A percentile compares a stretch with the other conserved stretches of the same genome.
These are phyloP conservation scores for Elsinoe arachidis DNA, from an alignment of 2,329 filamentous ascomycete genomes.

Conservation along the genomic window DNA sequence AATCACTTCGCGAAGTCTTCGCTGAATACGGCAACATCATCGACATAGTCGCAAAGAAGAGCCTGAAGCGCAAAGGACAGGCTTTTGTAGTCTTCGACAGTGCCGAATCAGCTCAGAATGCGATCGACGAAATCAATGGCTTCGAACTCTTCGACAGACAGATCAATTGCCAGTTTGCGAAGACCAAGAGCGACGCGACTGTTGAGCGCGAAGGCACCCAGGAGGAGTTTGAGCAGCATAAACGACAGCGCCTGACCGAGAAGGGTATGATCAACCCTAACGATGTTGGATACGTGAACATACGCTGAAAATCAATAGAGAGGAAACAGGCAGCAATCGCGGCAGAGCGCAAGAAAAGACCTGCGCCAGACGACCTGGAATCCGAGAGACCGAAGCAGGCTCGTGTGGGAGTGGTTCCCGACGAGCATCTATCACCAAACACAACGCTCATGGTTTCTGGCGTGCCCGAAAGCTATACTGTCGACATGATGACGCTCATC, in stretches of 20 bases:
- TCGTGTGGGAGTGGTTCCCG: slow-evolving; percentile 69
- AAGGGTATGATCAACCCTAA: slow-evolving; percentile 55
- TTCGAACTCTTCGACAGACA: slow-evolving; percentile 90
- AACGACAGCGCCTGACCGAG: slow-evolving; percentile 72
- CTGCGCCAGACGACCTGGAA: slow-evolving; percentile 38
- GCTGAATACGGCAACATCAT: slow-evolving; percentile 78
- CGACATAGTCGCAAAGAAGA: slow-evolving; percentile 80
- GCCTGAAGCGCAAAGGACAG: slow-evolving; percentile 86
- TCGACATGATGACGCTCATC: slow-evolving; percentile 67
- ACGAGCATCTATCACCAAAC: slow-evolving; percentile 96
- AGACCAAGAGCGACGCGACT: slow-evolving; percentile 77
- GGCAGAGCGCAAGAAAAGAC: slow-evolving; percentile 65
- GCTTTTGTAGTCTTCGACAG: slow-evolving; percentile 88
- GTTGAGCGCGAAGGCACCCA: slow-evolving; percentile 64
- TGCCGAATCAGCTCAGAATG: slow-evolving; percentile 66
- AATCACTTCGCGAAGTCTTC: slow-evolving; percentile 69
- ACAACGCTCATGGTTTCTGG: slow-evolving; percentile 94
- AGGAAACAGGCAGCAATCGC: slow-evolving; percentile 76
- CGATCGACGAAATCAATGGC: slow-evolving; percentile 81
- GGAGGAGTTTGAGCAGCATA: slow-evolving; percentile 81
- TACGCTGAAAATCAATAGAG: slow-evolving; percentile 35
- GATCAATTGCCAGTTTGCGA: slow-evolving; percentile 76
- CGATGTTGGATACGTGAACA: not conserved
- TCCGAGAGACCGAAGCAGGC: slow-evolving; percentile 34
- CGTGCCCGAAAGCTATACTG: slow-evolving; percentile 75